Percentiles rank a stretch among this genome's conserved stretches.
phyloP scores from a whole-genome alignment of 2,329 filamentous ascomycete species.

The Teratosphaeria zuluensis region DNA sequence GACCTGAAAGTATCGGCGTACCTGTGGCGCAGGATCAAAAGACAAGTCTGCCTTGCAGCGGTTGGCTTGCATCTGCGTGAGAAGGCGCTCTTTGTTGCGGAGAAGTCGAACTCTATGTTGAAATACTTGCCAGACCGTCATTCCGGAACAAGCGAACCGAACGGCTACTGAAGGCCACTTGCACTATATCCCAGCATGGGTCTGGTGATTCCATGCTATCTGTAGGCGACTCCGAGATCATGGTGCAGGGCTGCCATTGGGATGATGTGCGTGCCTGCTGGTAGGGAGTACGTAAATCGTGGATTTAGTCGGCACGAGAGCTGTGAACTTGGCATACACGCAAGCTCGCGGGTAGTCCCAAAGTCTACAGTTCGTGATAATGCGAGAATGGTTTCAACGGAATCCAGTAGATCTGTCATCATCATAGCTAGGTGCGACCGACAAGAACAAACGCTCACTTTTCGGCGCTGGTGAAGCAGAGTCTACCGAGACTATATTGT shows the following conservation, averaged over 20 bases:
- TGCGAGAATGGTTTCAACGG: neutral
- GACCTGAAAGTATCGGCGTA: neutral
- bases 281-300: neutral
- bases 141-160: too few species aligned
- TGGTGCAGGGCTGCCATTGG: neutral
- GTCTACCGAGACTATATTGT: neutral
- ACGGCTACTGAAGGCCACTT: neutral
- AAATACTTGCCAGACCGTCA: neutral
- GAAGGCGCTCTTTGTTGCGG: neutral
- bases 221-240: neutral
- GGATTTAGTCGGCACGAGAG: neutral
- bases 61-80: neutral
- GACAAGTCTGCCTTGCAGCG: neutral
- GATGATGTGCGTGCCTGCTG: neutral
- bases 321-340: neutral
- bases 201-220: neutral
- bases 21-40: neutral
- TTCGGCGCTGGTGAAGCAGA: neutral
- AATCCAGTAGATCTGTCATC: neutral
- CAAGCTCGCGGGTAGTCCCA: neutral
- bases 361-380: neutral
- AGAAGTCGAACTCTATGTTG: neutral
- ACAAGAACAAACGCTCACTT: neutral
- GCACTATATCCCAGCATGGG: neutral
- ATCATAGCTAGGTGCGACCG: neutral